Conservation (phyloP, 2,329 filamentous ascomycete species). For the Grosmannia penicillata region DNA sequence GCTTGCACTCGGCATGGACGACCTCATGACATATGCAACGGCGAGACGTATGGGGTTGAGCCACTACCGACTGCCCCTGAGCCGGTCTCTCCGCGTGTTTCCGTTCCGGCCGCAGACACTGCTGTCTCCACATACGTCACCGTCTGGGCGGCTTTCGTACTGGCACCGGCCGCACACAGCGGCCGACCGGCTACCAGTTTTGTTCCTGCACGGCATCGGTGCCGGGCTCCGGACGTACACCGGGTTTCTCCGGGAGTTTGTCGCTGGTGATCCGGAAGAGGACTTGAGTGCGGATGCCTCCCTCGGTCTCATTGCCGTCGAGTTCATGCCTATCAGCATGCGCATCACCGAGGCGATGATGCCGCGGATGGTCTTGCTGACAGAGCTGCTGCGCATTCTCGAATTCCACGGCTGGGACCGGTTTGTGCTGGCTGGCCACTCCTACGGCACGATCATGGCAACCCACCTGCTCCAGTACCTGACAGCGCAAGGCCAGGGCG, state of each 20-base stretch:
- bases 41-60: neutral
- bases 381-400: neutral
- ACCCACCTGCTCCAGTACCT: slow-evolving; percentile 1
- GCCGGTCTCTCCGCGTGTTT: neutral
- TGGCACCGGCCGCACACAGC: slow-evolving; percentile 1
- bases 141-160: neutral
- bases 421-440: neutral
- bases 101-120: neutral
- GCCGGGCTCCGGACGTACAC: neutral
- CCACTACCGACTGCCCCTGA: neutral
- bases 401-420: slow-evolving; percentile 1
- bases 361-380: neutral
- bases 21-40: neutral
- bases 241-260: slow-evolving; percentile 1
- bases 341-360: neutral
- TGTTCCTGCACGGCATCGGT: slow-evolving; percentile 1
- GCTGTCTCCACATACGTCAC: neutral
- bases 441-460: slow-evolving; percentile 1
- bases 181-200: neutral
- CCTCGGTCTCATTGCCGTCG: neutral
- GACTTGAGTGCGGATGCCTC: slow-evolving; percentile 1
- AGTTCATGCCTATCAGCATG: slow-evolving; percentile 3
- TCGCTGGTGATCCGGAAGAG: neutral
- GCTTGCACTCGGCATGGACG: neutral
- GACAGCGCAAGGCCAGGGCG: too few relatives aligned